Base-by-base conservation (phyloP, 202 grass and related monocot species). In the Hordeum pubiflorum region DNA sequence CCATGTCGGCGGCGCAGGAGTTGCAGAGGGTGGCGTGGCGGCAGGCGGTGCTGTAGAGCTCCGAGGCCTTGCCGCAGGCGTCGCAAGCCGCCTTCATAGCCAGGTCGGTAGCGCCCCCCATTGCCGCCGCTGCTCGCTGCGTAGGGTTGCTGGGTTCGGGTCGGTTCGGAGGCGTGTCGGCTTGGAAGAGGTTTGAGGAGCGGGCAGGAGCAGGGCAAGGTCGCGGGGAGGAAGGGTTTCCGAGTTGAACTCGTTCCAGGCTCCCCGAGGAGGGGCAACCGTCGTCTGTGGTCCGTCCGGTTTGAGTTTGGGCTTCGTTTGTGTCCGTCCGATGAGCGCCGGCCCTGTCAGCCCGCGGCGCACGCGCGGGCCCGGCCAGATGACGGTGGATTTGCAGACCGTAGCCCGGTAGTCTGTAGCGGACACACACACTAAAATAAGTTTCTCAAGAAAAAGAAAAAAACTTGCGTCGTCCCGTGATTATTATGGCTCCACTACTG, bases 21-120 rank as follows among this genome's bases (percentile, higher is more conserved):
- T 44, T 27, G 83, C 91, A 94, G 73, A 97, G 85, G 9, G 94
- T 97, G 58, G 79, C 82, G 91, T 97, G 94, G 69, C 91, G 89
- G 87, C 94, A 97, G 4, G 60, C 43, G 74, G 80, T 91, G 31
- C 82, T 79, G 84, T 91, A 91, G 58, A 97, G 91, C 11, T 88
- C 86, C 15, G 79, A 69, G 21, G 84, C 31, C 27, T 39, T 44
- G 22, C 93, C 89, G 65, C 93, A 93, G 0, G 27, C 56, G 10
- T 93, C 89, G 76, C 93, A 93, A 67, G 91, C 76, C 9, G 82
- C 50, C 82, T 91, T 97, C 24, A 91, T 86, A 58, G 66, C 89
- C 74, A 91, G 86, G 77, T 78, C 81, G 65, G 72, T 55, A 75
- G 69, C 41, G 67, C 39, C 27, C 46, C 24, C 63, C 77, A 80